Base-by-base conservation (phyloP, 2,329 filamentous ascomycete genomes). In the Rugonectria rugulosa region DNA sequence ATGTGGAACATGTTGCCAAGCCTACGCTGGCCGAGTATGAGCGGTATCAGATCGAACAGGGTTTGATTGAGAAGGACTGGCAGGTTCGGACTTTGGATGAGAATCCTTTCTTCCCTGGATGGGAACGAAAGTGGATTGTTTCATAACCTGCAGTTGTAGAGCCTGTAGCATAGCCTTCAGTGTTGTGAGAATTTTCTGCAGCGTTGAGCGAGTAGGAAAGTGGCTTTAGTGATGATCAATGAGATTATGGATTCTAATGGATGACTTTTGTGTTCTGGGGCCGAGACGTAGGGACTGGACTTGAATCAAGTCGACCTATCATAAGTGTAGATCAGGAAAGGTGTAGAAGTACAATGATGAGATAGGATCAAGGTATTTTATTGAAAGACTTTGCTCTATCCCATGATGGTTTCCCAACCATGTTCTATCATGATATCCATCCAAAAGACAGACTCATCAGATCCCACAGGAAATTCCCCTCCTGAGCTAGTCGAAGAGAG, bases 61-160 rank as follows among this genome's bases (percentile, higher is more conserved):
- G 88, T 0, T 24, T 88, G 53, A 77, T 90, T 5, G 77, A 81
- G 46, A 73, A 75, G 56, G 79, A 81, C 17, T 93, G 89, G 90
- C 79, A 87, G 64, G 81, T 83, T 3, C 75, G 77, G 46, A 96
- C 91, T 0, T 70, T 96, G 56, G 84, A 87, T 10, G 89, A 95
- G 61, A 87, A 82, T 63, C 91, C 91, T 1, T 94, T 85, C 72
- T 96, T 88, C 70, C 84, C 82, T 1, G 87, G 87, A 0, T 96
- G 91, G 91, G 81, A 69, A 56, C 66, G 48, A 29, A 70, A 69
- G 26, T 66, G 67, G 67, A 51, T 40, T 24, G 37, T 40, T 11
- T 8, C 29, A 15, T 20, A 40, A 40, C 24, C 4, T 32, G n/a
- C n/a, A n/a, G n/a, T n/a, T n/a, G n/a, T n/a, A n/a, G n/a, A n/a